phyloP scores from a whole-genome alignment of 768 basidiomycete genomes.

The Trametes cubensis region DNA sequence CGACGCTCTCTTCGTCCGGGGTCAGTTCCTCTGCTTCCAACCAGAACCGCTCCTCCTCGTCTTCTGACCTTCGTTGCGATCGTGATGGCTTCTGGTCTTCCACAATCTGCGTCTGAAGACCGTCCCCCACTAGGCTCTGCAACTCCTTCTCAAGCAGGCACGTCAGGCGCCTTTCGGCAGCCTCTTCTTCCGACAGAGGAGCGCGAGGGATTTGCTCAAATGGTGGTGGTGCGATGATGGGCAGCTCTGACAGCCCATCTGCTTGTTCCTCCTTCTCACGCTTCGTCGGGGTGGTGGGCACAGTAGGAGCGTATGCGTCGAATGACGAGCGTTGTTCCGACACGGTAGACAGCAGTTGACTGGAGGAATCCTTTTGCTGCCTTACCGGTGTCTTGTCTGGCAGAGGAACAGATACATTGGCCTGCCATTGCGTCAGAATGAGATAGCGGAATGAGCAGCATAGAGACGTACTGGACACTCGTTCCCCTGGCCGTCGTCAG shows the following conservation, averaged over 20 bases:
- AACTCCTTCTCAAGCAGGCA: constrained; percentile 47
- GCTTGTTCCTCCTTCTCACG: neutral
- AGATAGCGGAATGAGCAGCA: too few species aligned
- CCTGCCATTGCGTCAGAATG: too few species aligned
- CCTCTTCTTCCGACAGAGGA: constrained; percentile 42
- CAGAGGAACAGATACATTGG: too few species aligned
- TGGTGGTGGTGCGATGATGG: constrained; percentile 58
- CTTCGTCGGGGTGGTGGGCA: constrained; percentile 21
- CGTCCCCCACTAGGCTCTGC: constrained; percentile 40
- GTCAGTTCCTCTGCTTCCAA: constrained; percentile 19
- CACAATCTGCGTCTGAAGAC: constrained; percentile 23
- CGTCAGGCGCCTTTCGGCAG: constrained; percentile 47
- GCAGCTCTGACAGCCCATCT: constrained; percentile 34
- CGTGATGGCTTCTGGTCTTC: neutral
- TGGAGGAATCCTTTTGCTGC: too few species aligned
- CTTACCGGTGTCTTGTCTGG: too few species aligned
- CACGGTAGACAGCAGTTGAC: neutral
- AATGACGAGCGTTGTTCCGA: neutral
- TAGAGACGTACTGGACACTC: neutral
- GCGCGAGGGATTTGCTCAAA: constrained; percentile 36
- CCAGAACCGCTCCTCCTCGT: constrained; percentile 25
- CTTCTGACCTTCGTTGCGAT: neutral
- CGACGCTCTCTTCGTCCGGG: neutral
- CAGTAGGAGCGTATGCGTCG: constrained; percentile 20
- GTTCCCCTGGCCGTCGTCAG: constrained; percentile 7